Evolutionary conservation across 441 rosid genomes (phyloP).

Genomic region (Isatis lusitanica): DNA sequence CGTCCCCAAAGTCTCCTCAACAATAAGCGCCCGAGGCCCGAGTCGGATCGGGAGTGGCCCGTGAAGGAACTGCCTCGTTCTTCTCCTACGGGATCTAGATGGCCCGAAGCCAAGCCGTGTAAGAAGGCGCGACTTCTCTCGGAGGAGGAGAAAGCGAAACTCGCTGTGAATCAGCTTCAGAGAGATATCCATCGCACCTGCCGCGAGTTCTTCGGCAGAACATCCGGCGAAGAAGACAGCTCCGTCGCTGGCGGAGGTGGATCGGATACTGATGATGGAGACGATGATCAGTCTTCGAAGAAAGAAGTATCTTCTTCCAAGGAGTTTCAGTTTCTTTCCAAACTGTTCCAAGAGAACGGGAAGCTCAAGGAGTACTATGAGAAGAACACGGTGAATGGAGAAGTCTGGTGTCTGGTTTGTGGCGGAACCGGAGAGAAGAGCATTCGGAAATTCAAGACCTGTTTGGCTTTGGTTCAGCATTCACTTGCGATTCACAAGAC

Average conservation of each 20-base stretch:
- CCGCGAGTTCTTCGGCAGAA: constrained; percentile 27
- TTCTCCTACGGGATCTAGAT: constrained; percentile 36
- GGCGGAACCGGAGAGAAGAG: constrained; percentile 53
- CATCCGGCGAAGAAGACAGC: constrained; percentile 7
- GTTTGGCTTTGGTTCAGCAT: constrained; percentile 68
- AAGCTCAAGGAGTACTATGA: constrained; percentile 63
- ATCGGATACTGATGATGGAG: constrained; percentile 31
- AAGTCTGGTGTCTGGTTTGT: constrained; percentile 72
- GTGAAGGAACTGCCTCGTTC: constrained; percentile 25
- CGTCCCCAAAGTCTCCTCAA: constrained; percentile 7
- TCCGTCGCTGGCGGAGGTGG: neutral
- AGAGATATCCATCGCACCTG: constrained; percentile 30
- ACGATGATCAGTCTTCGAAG: constrained; percentile 18
- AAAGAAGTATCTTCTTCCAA: constrained; percentile 28
- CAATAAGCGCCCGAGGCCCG: constrained; percentile 34
- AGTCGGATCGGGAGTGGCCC: constrained; percentile 57
- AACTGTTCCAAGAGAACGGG: constrained; percentile 47
- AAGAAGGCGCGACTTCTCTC: constrained; percentile 21
- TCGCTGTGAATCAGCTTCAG: constrained; percentile 30
- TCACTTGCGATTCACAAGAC: constrained; percentile 51
- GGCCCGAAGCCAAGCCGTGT: constrained; percentile 42
- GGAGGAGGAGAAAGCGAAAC: constrained; percentile 25
- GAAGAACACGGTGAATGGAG: constrained; percentile 53
- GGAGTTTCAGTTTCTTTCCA: constrained; percentile 48
- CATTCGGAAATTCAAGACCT: constrained; percentile 51